Evolutionary conservation across 257 asterid genomes (phyloP), one percentile per base, ranked within the genome.

Genomic region (Schizonepeta tenuifolia): DNA sequence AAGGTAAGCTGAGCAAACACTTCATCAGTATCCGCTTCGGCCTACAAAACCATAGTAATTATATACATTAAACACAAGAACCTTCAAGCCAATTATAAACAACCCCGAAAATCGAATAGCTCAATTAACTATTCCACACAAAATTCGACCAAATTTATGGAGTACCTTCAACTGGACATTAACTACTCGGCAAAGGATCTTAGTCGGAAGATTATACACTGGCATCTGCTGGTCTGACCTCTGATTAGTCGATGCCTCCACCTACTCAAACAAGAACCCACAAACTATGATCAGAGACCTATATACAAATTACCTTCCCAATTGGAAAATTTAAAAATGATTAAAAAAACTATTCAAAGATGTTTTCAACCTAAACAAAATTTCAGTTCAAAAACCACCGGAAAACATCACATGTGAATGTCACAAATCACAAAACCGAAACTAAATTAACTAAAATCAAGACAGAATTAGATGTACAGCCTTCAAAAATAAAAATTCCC

Each of bases 181-280:
- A 35, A 82, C 82, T 63, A 95, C 99, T 43, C 91, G 88, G 77
- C 99, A 95, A 10, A 95, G 90, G 76, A 95, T 95, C 82, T 95
- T 95, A 67, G 91, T 68, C 28, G 99, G 96, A 69, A 95, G 96
- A 82, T 88, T 73, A 80, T 91, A 95, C 75, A 88, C 55, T 0
- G 99, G 99, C 96, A 95, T 88, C 84, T 91, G 95, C 80, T 92
- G 93, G 71, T 92, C 99, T 28, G 97, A 90, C 54, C 87, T 87
- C 73, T 95, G 99, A 92, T 90, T 90, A 15, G 99, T 95, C 11
- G 98, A 95, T 31, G 98, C 99, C 81, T 90, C 99, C 72, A 95
- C 97, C 99, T 95, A 70, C 33, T 20, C 69, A 59, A 65, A 77
- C 71, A 59, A 70, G 72, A 40, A 67, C 64, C 71, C 76, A 78